Base-by-base conservation (phyloP, 139 green algal genomes). In the Picochlorum sp. region DNA sequence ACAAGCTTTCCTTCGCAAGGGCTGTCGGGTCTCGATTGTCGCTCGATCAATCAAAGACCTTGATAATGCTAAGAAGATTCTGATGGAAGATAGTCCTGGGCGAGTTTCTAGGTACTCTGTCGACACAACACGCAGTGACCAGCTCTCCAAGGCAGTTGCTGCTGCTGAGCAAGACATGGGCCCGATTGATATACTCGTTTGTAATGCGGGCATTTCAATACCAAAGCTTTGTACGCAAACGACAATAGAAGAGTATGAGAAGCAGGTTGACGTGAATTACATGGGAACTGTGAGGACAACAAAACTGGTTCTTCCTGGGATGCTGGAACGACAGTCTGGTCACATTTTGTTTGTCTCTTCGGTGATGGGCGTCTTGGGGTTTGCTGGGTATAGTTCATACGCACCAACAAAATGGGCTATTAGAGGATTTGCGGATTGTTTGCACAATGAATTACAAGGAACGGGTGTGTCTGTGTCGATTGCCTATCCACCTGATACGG, bases 351-450 rank as follows among this genome's bases (percentile, higher is more conserved):
- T 92, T 21, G 52, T 93, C 8, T 60, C 76, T 1, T 88, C 78
- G 0, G 73, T 76, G 6, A 72, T 91, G 59, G 74, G 65, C 1
- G 50, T 80, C 0, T 67, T 82, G 49, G 79, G 81, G 15, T 64
- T 77, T 72, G 72, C 80, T 49, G 86, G 87, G 9, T 93, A 88
- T 68, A 55, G 56, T 16, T 74, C 78, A 0, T 96, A 96, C 66
- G 74, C 75, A 4, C 78, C 85, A 20, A 83, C 75, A 65, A 96
- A 96, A 76, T 90, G 80, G 71, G 89, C 89, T 8, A 62, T 96
- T 16, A 73, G 85, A 21, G 86, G 88, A 0, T 75, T 96, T 51
- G 83, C 82, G 44, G 89, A 96, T 65, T 85, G 71, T 58, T 68
- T 96, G 28, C 63, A 84, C 0, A 94, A 91, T 59, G 88, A 95